Conservation (phyloP, 345 rosid species). For the Pugionium cornutum region DNA sequence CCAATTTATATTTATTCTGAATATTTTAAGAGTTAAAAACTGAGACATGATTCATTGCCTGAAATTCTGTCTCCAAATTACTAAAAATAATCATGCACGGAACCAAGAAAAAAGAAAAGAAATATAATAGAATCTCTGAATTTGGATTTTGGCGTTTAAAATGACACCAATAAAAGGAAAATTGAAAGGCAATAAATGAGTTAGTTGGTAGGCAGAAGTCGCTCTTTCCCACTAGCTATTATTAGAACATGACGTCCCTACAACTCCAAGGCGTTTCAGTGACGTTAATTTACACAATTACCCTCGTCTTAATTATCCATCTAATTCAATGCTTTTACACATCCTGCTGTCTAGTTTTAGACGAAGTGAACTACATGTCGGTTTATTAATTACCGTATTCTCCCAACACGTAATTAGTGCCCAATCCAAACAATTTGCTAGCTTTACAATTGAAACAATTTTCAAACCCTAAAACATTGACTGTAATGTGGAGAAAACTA, state of each 20-base stretch:
- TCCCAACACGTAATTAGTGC: neutral
- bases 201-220: slow-evolving; percentile 39
- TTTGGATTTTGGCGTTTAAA: slow-evolving; percentile 9
- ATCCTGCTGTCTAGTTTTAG: slow-evolving; percentile 6
- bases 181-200: slow-evolving; percentile 33
- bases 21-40: neutral
- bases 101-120: neutral
- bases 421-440: too few relatives aligned
- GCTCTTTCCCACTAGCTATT: slow-evolving; percentile 38
- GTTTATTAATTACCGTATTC: neutral
- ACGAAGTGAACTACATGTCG: slow-evolving; percentile 9
- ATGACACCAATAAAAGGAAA: neutral
- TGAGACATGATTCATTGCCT: slow-evolving; percentile 28
- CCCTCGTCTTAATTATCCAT: slow-evolving; percentile 4
- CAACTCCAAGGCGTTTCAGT: slow-evolving; percentile 37
- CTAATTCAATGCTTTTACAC: slow-evolving; percentile 12
- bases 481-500: too few relatives aligned
- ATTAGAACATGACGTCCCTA: slow-evolving; percentile 36
- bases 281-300: slow-evolving; percentile 4
- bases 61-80: slow-evolving; percentile 18
- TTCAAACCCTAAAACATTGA: too few relatives aligned
- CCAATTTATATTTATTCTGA: slow-evolving; percentile 10
- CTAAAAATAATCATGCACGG: slow-evolving; percentile 25
- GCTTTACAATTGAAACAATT: too few relatives aligned
- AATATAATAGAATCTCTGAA: slow-evolving; percentile 12